Conservation (phyloP, 495 filamentous ascomycete species). For the Aspergillus haitiensis region DNA sequence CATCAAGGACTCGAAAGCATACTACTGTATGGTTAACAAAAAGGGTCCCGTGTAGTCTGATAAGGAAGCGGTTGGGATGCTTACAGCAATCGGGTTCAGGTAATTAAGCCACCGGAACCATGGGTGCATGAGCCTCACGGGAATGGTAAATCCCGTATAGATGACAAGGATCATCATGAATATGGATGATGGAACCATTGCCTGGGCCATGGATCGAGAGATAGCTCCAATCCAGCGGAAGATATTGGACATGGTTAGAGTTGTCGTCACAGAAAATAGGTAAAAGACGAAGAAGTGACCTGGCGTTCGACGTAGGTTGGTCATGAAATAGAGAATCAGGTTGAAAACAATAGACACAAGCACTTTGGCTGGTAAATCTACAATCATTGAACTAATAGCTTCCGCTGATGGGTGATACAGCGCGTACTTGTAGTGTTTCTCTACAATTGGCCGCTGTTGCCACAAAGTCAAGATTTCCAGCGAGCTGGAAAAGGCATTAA, state of each 20-base stretch:
- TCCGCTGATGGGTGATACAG: conserved; percentile 89
- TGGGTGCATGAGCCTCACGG: conserved; percentile 65
- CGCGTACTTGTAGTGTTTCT: conserved; percentile 89
- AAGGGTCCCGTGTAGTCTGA: not conserved
- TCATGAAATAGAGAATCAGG: conserved; percentile 81
- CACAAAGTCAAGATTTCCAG: conserved; percentile 81
- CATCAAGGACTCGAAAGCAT: conserved; percentile 85
- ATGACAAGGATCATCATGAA: conserved; percentile 81
- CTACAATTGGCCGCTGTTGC: conserved; percentile 85
- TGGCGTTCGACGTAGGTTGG: conserved; percentile 73
- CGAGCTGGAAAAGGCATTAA: conserved; percentile 79
- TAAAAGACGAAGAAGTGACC: conserved; percentile 82
- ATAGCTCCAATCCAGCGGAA: conserved; percentile 83
- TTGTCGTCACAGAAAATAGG: conserved; percentile 66
- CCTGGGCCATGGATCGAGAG: conserved; percentile 76
- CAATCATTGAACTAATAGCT: conserved; percentile 79
- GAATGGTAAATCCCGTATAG: conserved; percentile 90
- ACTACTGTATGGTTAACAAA: conserved; percentile 35
- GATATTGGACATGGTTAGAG: conserved; percentile 71
- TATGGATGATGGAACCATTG: conserved; percentile 78
- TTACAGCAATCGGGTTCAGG: conserved; percentile 70
- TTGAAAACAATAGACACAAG: conserved; percentile 61
- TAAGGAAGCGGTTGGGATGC: conserved; percentile 9
- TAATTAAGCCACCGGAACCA: conserved; percentile 92
- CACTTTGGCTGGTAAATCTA: conserved; percentile 69